These are phyloP conservation scores for Huntiella decipiens DNA, from an alignment of 2,329 filamentous ascomycete species.

Conservation along the genomic window DNA sequence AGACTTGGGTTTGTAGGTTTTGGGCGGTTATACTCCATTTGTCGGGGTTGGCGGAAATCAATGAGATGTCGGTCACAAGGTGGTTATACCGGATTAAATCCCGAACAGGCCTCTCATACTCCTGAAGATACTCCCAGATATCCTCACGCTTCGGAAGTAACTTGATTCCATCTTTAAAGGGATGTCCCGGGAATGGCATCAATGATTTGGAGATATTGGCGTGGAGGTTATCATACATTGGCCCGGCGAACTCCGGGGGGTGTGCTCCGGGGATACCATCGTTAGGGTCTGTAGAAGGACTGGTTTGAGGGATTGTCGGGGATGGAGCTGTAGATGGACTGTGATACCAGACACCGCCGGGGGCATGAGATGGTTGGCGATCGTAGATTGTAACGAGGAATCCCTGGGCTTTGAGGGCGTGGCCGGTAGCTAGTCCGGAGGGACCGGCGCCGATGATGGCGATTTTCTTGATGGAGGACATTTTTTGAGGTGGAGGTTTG, in stretches of 20 bases:
- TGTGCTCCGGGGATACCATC: conserved; percentile 14
- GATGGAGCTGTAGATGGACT: conserved; percentile 29
- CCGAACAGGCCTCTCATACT: conserved; percentile 50
- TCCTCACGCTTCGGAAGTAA: conserved; percentile 56
- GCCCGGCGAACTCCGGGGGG: conserved; percentile 52
- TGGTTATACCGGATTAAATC: conserved; percentile 50
- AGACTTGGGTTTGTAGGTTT: conserved; percentile 18
- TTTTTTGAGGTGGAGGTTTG: conserved; percentile 2
- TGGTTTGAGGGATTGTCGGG: conserved; percentile 48
- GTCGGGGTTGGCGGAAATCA: conserved; percentile 13
- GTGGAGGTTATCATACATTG: conserved; percentile 65
- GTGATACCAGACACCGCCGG: conserved; percentile 81
- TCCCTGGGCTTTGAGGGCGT: conserved; percentile 54
- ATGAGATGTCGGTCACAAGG: conserved; percentile 42
- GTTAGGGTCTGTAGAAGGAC: conserved; percentile 45
- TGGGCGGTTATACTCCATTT: conserved; percentile 5
- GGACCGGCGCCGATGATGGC: conserved; percentile 74
- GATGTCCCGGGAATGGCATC: conserved; percentile 60
- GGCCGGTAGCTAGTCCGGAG: conserved; percentile 58
- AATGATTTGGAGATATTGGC: conserved; percentile 70
- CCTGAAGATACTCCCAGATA: conserved; percentile 55
- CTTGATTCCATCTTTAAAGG: conserved; percentile 43
- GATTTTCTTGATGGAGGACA: conserved; percentile 38
- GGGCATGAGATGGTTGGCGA: conserved; percentile 41
- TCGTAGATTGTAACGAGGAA: conserved; percentile 69